phyloP scores from a whole-genome alignment of 495 filamentous ascomycete species.

The Annulohypoxylon stygium region DNA sequence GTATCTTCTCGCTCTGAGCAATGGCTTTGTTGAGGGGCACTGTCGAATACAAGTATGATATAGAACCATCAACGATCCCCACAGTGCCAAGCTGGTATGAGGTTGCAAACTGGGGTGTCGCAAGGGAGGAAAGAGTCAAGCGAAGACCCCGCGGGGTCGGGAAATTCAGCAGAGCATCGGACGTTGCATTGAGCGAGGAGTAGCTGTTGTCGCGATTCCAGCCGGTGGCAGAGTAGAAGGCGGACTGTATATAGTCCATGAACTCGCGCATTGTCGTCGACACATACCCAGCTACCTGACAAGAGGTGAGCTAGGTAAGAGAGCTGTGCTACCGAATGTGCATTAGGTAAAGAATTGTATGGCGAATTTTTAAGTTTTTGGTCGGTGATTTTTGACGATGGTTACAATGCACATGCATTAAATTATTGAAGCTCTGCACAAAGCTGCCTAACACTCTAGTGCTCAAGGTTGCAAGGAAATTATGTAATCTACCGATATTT shows the following conservation, averaged over 20 bases:
- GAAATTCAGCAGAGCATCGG: conserved; percentile 87
- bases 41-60: conserved; percentile 91
- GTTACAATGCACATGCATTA: not conserved
- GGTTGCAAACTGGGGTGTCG: conserved; percentile 90
- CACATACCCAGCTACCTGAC: conserved; percentile 36
- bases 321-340: conserved; percentile 31
- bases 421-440: conserved; percentile 7
- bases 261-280: conserved; percentile 84
- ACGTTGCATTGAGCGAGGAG: conserved; percentile 85
- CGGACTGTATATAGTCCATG: conserved; percentile 96
- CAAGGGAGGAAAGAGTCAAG: conserved; percentile 88
- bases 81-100: conserved; percentile 88
- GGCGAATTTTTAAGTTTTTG: not conserved
- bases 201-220: conserved; percentile 97
- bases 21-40: conserved; percentile 71
- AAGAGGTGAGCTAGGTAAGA: conserved; percentile 37
- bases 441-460: not conserved
- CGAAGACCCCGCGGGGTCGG: conserved; percentile 82
- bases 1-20: conserved; percentile 60
- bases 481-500: conserved; percentile 2
- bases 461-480: not conserved
- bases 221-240: conserved; percentile 86
- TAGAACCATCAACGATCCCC: conserved; percentile 88
- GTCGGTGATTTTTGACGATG: not conserved
- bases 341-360: conserved; percentile 24